Conservation (phyloP, 2,329 filamentous ascomycete genomes). For the Claviceps sp. region DNA sequence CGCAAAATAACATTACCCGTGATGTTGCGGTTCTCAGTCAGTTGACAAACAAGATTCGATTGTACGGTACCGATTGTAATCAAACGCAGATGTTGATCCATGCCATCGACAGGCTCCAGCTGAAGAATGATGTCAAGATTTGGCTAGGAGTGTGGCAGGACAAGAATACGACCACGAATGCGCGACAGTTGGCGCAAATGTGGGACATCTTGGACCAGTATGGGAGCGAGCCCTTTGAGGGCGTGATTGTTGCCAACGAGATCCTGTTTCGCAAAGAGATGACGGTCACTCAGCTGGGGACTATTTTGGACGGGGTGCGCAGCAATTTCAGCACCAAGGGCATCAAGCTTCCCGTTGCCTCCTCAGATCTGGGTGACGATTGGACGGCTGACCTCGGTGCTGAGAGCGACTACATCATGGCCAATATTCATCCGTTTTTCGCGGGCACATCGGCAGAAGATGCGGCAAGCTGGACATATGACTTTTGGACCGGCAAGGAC, state of each 20-base stretch:
- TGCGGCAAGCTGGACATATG: slow-evolving; percentile 68
- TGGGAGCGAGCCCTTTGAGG: slow-evolving; percentile 56
- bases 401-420: slow-evolving; percentile 80
- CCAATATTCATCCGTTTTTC: slow-evolving; percentile 95
- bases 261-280: slow-evolving; percentile 67
- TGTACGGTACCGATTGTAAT: slow-evolving; percentile 96
- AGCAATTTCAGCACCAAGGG: slow-evolving; percentile 55
- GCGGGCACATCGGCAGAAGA: slow-evolving; percentile 55
- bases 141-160: slow-evolving; percentile 96
- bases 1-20: slow-evolving; percentile 87
- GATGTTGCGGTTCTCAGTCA: slow-evolving; percentile 85
- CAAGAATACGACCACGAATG: slow-evolving; percentile 67
- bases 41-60: slow-evolving; percentile 71
- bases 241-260: slow-evolving; percentile 72
- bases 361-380: slow-evolving; percentile 77
- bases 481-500: slow-evolving; percentile 66
- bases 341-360: slow-evolving; percentile 65
- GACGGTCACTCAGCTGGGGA: slow-evolving; percentile 47
- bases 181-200: slow-evolving; percentile 69
- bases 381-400: slow-evolving; percentile 60
- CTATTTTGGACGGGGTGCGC: slow-evolving; percentile 53
- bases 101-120: slow-evolving; percentile 58
- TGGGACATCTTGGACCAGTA: slow-evolving; percentile 67
- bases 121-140: slow-evolving; percentile 64
- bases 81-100: slow-evolving; percentile 90